These are phyloP conservation scores for Eremomyces bilateralis DNA, from an alignment of 495 filamentous ascomycete genomes.

Conservation along the genomic window DNA sequence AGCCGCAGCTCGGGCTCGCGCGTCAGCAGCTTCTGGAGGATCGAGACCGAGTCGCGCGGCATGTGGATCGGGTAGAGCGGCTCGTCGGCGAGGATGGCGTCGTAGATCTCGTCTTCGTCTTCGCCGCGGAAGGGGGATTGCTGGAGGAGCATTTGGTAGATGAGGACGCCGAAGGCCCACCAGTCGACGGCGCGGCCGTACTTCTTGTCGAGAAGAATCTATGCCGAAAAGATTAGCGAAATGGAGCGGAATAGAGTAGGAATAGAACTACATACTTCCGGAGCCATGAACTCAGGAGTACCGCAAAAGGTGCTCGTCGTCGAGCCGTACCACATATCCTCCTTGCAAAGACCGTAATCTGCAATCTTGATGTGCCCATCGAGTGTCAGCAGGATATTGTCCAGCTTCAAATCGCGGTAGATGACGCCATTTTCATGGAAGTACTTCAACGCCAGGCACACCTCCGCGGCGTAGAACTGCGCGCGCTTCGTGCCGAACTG, in stretches of 20 bases:
- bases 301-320: constrained; percentile 97
- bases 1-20: constrained; percentile 84
- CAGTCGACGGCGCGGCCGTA: constrained; percentile 98
- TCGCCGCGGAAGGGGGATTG: constrained; percentile 98
- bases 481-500: constrained; percentile 90
- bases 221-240: neutral
- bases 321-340: constrained; percentile 98
- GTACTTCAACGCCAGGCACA: constrained; percentile 93
- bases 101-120: constrained; percentile 99
- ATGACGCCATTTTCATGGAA: constrained; percentile 99
- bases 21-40: constrained; percentile 91
- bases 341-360: constrained; percentile 97
- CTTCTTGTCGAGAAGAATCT: constrained; percentile 97
- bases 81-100: constrained; percentile 94
- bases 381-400: constrained; percentile 89
- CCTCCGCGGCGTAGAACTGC: constrained; percentile 98
- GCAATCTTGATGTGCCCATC: constrained; percentile 98
- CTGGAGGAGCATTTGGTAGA: constrained; percentile 98
- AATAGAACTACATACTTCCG: constrained; percentile 42
- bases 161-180: constrained; percentile 99
- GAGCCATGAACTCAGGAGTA: constrained; percentile 98
- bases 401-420: constrained; percentile 96
- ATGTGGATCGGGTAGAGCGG: constrained; percentile 97
- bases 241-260: no score
- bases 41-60: constrained; percentile 93